phyloP scores from a whole-genome alignment of 1,284 basidiomycete genomes.

The Heterobasidion irregulare region DNA sequence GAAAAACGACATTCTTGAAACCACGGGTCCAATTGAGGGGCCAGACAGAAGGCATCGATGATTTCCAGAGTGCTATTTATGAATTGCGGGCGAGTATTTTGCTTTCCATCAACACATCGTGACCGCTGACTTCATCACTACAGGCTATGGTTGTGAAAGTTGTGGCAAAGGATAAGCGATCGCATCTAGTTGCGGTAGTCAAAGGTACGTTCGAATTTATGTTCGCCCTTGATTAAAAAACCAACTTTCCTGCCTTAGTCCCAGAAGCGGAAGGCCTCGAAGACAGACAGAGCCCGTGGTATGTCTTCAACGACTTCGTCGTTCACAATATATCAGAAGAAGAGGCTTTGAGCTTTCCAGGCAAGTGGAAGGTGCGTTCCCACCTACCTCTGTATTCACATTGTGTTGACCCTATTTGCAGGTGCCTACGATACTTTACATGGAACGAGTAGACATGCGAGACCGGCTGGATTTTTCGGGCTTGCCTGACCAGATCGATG shows the following conservation, averaged over 20 bases:
- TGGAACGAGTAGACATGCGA: conserved; percentile 68
- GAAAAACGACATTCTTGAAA: conserved; percentile 45
- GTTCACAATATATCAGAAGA: conserved; percentile 79
- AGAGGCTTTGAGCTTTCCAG: conserved; percentile 84
- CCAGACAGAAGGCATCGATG: conserved; percentile 51
- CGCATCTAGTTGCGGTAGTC: conserved; percentile 87
- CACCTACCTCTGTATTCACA: neutral
- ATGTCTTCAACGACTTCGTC: conserved; percentile 95
- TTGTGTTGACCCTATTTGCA: conserved; percentile 19
- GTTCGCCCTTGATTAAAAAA: conserved; percentile 4
- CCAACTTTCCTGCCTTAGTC: conserved; percentile 25
- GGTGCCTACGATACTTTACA: conserved; percentile 85
- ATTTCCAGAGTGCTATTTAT: conserved; percentile 52
- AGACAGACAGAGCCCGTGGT: conserved; percentile 62
- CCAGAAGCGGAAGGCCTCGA: conserved; percentile 49
- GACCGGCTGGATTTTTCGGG: conserved; percentile 53
- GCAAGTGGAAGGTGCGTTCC: conserved; percentile 78
- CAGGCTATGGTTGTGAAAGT: conserved; percentile 84
- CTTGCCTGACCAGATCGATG: conserved; percentile 65
- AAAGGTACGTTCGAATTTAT: conserved; percentile 42
- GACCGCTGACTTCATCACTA: neutral
- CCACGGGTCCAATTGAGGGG: conserved; percentile 47
- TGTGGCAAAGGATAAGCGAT: conserved; percentile 64
- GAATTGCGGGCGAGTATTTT: conserved; percentile 55
- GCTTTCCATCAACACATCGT: neutral